Evolutionary conservation across 495 filamentous ascomycete species (phyloP).

Genomic region (Podospora australis): DNA sequence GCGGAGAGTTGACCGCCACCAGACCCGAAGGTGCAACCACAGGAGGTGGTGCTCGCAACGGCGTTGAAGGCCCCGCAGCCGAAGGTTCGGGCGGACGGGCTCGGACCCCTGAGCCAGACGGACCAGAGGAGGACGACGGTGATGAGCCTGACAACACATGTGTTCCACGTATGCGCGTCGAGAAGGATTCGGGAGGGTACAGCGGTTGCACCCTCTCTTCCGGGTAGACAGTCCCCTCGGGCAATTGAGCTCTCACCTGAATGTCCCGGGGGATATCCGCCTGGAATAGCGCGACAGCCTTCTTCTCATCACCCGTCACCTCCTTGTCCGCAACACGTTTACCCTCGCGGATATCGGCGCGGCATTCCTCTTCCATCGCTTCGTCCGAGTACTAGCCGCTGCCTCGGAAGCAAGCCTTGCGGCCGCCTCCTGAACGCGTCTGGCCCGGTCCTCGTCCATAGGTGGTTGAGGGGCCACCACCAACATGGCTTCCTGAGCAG

Average conservation of each 20-base stretch:
- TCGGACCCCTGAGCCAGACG: no score
- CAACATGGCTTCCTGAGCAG: background rate
- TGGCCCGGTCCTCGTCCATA: no score
- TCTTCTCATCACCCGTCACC: background rate
- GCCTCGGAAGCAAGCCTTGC: no score
- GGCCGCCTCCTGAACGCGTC: no score
- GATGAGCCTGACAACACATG: background rate
- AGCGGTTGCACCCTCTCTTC: background rate
- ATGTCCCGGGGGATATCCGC: background rate
- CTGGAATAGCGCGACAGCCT: background rate
- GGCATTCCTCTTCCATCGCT: no score
- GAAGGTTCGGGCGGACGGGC: no score
- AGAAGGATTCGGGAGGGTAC: background rate
- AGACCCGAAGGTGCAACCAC: no score
- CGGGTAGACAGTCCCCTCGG: background rate
- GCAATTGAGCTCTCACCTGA: background rate
- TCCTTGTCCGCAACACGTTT: no score
- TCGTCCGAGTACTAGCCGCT: no score
- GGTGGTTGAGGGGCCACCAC: no score
- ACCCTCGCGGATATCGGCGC: no score
- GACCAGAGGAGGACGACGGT: background rate
- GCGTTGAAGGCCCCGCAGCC: background rate
- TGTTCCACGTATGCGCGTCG: background rate
- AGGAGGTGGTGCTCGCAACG: background rate
- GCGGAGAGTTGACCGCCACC: no score